Evolutionary conservation across 129 eudicot genomes (phyloP), one percentile per base, ranked within the genome.

Genomic region (Silybum marianum): DNA sequence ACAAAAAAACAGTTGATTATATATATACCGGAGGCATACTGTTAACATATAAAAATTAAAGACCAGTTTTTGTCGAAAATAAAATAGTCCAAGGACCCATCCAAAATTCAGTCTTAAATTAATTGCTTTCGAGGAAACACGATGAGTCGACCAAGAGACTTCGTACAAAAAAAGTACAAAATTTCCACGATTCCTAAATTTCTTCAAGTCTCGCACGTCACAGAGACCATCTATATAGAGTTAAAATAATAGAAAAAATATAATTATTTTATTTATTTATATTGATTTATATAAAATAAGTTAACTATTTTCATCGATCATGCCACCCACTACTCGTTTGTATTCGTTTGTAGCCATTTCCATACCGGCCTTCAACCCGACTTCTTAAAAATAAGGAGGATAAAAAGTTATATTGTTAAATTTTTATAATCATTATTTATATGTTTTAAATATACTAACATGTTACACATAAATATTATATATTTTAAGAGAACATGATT

Each of bases 201-300:
- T 68, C 62, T 81, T 68, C 54, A 69, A 82, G 69, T 74, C 39
- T 81, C 40, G 80, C 76, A 81, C 80, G 85, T 81, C 46, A 74
- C 75, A 60, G 40, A 81, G 75, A 74, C 75, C 74, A 11, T 48
- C 16, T 9, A 28, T n/a, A 16, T 51, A 51, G 21, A 32, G 71
- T 18, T 34, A 34, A 32, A 19, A 19, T n/a, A n/a, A 7, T 62
- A 7, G 7, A 62, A 18, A 60, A 1, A 18, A n/a, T 19, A n/a
- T 60, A 60, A 18, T 60, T 6, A 14, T 51, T 7, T 69, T n/a
- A 48, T 26, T 70, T 46, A 40, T 40, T 40, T 40, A 40, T 40
- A 38, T n/a, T 36, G 28, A 39, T 39, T 39, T 39, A 39, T 39
- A 39, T 19, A 21, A 6, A 30, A n/a, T 60, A 60, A 60, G 2